phyloP scores from a whole-genome alignment of 2,329 filamentous ascomycete genomes.

The Aureobasidium sp. region DNA sequence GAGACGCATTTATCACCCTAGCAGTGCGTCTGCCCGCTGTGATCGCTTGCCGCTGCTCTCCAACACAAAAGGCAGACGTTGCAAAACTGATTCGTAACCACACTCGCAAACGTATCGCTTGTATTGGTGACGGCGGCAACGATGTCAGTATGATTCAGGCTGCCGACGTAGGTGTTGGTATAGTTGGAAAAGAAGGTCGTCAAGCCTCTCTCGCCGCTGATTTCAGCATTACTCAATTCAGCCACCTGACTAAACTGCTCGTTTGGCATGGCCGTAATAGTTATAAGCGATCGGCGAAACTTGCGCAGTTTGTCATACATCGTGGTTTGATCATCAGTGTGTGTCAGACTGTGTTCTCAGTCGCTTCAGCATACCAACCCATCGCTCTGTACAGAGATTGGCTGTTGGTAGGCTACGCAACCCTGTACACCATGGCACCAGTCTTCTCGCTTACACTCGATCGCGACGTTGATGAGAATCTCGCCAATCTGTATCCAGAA shows the following conservation, averaged over 20 bases:
- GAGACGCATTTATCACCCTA: constrained; percentile 76
- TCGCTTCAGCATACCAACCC: constrained; percentile 85
- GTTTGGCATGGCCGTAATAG: constrained; percentile 98
- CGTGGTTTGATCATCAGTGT: constrained; percentile 91
- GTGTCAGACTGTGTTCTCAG: constrained; percentile 95
- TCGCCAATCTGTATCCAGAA: constrained; percentile 93
- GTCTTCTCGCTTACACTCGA: constrained; percentile 93
- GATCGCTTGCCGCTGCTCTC: constrained; percentile 92
- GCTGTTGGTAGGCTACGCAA: constrained; percentile 94
- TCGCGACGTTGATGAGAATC: constrained; percentile 85
- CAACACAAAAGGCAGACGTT: constrained; percentile 92
- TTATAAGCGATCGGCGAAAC: constrained; percentile 91
- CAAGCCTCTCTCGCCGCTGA: constrained; percentile 93
- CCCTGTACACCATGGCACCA: constrained; percentile 86
- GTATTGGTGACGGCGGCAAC: constrained; percentile 96
- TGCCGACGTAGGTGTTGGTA: constrained; percentile 93
- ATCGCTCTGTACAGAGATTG: constrained; percentile 94
- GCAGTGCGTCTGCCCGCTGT: constrained; percentile 86
- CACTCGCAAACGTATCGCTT: constrained; percentile 93
- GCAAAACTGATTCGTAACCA: constrained; percentile 82
- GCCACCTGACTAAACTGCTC: constrained; percentile 89
- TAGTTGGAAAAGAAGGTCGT: constrained; percentile 93
- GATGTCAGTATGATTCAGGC: constrained; percentile 99
- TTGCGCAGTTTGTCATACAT: constrained; percentile 97
- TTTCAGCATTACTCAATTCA: constrained; percentile 94